phyloP scores from a whole-genome alignment of 805 yeast genomes.

The Ogataea allantospora region DNA sequence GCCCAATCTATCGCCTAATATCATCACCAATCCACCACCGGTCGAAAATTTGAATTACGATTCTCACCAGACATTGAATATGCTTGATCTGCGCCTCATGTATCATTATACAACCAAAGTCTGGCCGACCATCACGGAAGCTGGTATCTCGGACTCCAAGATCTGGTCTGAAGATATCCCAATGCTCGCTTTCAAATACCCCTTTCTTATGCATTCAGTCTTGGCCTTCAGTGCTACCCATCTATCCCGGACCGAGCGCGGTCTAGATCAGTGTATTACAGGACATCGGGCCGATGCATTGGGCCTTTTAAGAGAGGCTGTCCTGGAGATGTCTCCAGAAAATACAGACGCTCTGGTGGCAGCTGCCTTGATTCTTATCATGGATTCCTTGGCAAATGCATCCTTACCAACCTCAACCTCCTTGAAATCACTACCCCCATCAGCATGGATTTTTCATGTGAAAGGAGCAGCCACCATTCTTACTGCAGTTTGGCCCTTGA shows the following conservation, averaged over 20 bases:
- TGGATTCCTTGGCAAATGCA: slow-evolving; percentile 94
- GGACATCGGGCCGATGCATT: slow-evolving; percentile 87
- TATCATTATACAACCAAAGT: slow-evolving; percentile 85
- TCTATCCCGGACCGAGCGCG: slow-evolving; percentile 70
- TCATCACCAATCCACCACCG: slow-evolving; percentile 31
- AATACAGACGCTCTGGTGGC: slow-evolving; percentile 94
- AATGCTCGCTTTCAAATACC: slow-evolving; percentile 79
- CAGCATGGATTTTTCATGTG: slow-evolving; percentile 96
- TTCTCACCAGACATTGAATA: slow-evolving; percentile 45
- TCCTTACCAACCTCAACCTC: slow-evolving; percentile 51
- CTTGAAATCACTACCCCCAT: slow-evolving; percentile 74
- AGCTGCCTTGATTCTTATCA: slow-evolving; percentile 80
- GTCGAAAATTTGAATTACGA: slow-evolving; percentile 19
- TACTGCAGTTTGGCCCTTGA: slow-evolving; percentile 94
- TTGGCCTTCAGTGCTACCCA: slow-evolving; percentile 93
- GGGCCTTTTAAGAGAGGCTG: slow-evolving; percentile 78
- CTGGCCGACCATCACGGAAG: slow-evolving; percentile 82
- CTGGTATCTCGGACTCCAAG: slow-evolving; percentile 82
- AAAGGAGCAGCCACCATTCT: slow-evolving; percentile 95
- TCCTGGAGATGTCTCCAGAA: slow-evolving; percentile 74
- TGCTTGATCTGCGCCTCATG: slow-evolving; percentile 78
- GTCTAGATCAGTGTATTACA: slow-evolving; percentile 78
- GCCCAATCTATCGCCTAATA: slow-evolving; percentile 32
- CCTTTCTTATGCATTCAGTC: slow-evolving; percentile 89
- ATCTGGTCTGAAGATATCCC: slow-evolving; percentile 91